Base-by-base conservation (phyloP, 2,329 filamentous ascomycete species). In the Colletotrichum graminicola region DNA sequence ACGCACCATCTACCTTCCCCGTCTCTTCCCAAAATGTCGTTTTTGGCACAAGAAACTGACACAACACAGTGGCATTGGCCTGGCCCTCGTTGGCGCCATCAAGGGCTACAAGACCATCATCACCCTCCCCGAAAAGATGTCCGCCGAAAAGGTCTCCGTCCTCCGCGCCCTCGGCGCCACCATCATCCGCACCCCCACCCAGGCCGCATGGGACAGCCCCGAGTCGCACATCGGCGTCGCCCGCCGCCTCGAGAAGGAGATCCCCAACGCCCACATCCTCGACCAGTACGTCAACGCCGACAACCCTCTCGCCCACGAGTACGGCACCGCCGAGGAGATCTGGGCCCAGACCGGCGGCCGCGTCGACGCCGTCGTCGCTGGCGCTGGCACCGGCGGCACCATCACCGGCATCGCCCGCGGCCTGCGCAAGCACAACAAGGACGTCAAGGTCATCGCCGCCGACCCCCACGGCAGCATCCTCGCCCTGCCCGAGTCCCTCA, bases 81-180 rank as follows among this genome's bases (percentile, higher is more conserved):
- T 99, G 51, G 96, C 96, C 36, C 90, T 99, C 43, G 95, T 98
- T 23, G 95, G 90, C 69, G 96, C 96, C 21, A 93, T 99, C 78
- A 98, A 98, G 86, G 95, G 95, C 75, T 99, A 98, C 88, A 95
- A 95, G 83, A 97, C 95, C 51, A 98, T 99, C 83, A 99, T 99
- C 82, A 99, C 96, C 14, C 90, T 99, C 56, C 96, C 96, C 62
- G 96, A 99, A 85, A 99, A 99, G 87, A 99, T 99, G 96, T 98
- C 94, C 1, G 93, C 94, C 59, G 96, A 99, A 84, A 99, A 99
- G 84, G 96, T 99, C 49, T 93, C 95, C 2, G 96, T 99, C 36
- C 88, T 99, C 73, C 93, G 94, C 77, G 95, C 96, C 39, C 89
- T 99, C 63, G 95, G 95, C 74, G 96, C 96, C 52, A 98, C 97